Evolutionary conservation across 768 basidiomycete species (phyloP).

Genomic region (Naematelia aurantialba): DNA sequence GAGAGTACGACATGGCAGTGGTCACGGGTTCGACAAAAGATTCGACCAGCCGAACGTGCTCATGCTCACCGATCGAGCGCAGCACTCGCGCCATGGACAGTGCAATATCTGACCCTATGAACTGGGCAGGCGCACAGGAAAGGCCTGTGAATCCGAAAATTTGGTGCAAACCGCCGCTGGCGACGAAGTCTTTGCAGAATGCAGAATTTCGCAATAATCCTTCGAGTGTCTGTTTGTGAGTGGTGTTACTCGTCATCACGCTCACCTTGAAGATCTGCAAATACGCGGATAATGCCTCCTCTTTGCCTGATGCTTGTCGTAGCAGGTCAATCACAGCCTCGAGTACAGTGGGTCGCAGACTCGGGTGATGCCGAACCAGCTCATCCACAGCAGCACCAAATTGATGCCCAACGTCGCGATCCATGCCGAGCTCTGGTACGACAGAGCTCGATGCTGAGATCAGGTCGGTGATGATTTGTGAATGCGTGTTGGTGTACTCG

Average conservation of each 20-base stretch:
- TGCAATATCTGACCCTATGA: conserved; percentile 68
- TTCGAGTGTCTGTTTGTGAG: conserved; percentile 57
- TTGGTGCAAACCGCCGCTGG: conserved; percentile 47
- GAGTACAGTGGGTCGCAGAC: conserved; percentile 73
- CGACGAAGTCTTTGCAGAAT: conserved; percentile 79
- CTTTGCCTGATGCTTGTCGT: conserved; percentile 4
- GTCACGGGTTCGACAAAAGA: not conserved
- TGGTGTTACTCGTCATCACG: not conserved
- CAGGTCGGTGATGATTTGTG: conserved; percentile 76
- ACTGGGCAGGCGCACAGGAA: conserved; percentile 85
- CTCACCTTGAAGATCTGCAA: conserved; percentile 20
- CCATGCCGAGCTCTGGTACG: conserved; percentile 64
- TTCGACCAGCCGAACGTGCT: conserved; percentile 25
- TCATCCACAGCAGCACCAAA: conserved; percentile 91
- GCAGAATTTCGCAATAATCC: conserved; percentile 88
- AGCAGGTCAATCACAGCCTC: conserved; percentile 61
- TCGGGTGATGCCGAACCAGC: conserved; percentile 90
- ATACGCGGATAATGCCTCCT: not conserved
- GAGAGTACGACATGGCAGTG: not conserved
- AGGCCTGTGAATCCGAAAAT: conserved; percentile 53
- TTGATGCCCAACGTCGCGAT: conserved; percentile 86
- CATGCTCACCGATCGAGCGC: conserved; percentile 76
- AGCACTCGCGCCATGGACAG: conserved; percentile 65
- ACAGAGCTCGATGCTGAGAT: conserved; percentile 64
- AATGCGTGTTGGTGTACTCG: conserved; percentile 69